Conservation (phyloP, 2,329 filamentous ascomycete species). For the Neofusicoccum kwambonambiense region DNA sequence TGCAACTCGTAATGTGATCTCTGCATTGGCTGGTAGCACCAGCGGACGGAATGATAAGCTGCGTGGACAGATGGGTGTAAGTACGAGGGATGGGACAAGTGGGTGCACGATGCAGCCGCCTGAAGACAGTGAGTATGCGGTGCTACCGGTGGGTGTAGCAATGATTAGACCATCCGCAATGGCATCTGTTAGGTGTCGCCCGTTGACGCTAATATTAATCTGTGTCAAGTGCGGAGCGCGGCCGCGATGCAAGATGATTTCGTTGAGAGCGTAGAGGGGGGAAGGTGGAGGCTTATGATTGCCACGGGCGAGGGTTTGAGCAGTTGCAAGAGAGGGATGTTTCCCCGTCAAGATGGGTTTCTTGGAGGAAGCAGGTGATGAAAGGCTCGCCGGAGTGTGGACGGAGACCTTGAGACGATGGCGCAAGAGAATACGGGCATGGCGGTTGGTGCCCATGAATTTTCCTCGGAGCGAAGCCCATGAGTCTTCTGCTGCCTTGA, state of each 20-base stretch:
- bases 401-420: slow-evolving; percentile 86
- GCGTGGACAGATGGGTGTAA: slow-evolving; percentile 92
- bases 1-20: slow-evolving; percentile 78
- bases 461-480: slow-evolving; percentile 79
- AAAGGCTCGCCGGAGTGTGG: slow-evolving; percentile 60
- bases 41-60: slow-evolving; percentile 90
- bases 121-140: slow-evolving; percentile 89
- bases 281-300: slow-evolving; percentile 44
- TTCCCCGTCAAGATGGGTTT: slow-evolving; percentile 24
- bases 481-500: slow-evolving; percentile 42
- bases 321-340: slow-evolving; percentile 15
- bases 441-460: slow-evolving; percentile 71
- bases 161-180: slow-evolving; percentile 95
- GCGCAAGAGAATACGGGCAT: slow-evolving; percentile 79
- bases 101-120: slow-evolving; percentile 95
- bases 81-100: slow-evolving; percentile 78
- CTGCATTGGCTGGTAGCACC: slow-evolving; percentile 81
- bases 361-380: slow-evolving; percentile 34
- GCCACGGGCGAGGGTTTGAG: slow-evolving; percentile 20
- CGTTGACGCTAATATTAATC: slow-evolving; percentile 87
- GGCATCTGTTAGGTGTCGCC: slow-evolving; percentile 86
- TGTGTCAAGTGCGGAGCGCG: slow-evolving; percentile 86
- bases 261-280: slow-evolving; percentile 76
- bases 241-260: slow-evolving; percentile 89
- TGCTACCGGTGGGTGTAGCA: slow-evolving; percentile 90